phyloP scores from a whole-genome alignment of 78 protist species.

The Dictyostelium firmibasis region DNA sequence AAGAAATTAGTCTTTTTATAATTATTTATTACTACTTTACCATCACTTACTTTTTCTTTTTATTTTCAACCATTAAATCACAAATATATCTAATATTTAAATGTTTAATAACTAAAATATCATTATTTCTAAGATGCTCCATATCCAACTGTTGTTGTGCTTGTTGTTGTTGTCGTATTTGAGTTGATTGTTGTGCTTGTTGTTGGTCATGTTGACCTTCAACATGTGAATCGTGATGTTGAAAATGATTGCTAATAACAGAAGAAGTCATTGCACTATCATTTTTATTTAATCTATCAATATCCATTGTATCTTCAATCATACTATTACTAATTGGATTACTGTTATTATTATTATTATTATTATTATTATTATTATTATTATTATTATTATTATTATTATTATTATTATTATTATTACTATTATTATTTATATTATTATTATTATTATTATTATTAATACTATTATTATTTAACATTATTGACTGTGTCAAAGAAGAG shows the following conservation, averaged over 20 bases:
- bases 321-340: neutral
- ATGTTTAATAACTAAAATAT: slow-evolving; percentile 61
- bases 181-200: neutral
- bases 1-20: neutral
- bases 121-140: slow-evolving; percentile 64
- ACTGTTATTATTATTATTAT: neutral
- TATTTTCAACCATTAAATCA: slow-evolving; percentile 81
- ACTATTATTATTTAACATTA: neutral
- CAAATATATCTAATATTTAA: slow-evolving; percentile 55
- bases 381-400: neutral
- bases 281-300: neutral
- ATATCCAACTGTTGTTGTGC: slow-evolving; percentile 22
- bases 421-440: neutral
- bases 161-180: slow-evolving; percentile 6
- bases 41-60: slow-evolving; percentile 63
- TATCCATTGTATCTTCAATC: neutral
- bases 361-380: neutral
- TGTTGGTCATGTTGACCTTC: neutral
- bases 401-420: neutral
- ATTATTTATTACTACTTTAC: neutral
- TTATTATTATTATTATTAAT: neutral
- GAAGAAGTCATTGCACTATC: neutral
- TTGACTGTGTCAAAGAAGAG: neutral
- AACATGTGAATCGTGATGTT: neutral
- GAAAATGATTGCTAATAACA: neutral